Conservation (phyloP, 257 asterid species). For the Mentha longifolia region DNA sequence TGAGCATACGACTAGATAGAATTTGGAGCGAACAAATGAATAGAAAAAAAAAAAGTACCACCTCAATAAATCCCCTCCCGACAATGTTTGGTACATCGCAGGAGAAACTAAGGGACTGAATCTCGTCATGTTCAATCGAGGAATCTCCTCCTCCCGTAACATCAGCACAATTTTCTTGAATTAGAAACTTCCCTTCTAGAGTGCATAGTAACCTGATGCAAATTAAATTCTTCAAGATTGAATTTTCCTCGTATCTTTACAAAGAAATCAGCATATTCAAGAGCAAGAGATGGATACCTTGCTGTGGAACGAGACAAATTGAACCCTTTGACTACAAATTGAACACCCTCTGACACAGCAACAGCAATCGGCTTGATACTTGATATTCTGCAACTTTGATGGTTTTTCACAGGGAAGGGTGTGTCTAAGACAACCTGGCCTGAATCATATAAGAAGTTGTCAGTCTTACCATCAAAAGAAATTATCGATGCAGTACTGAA, state of each 20-base stretch:
- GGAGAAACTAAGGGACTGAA: slow-evolving; percentile 72
- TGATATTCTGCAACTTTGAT: slow-evolving; percentile 60
- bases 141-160: slow-evolving; percentile 48
- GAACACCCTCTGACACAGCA: slow-evolving; percentile 62
- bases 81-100: slow-evolving; percentile 66
- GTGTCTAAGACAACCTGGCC: slow-evolving; percentile 80
- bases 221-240: slow-evolving; percentile 11
- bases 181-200: slow-evolving; percentile 75
- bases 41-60: slow-evolving; percentile 32
- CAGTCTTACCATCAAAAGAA: slow-evolving; percentile 27
- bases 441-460: slow-evolving; percentile 41
- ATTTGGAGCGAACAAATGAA: background rate
- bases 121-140: slow-evolving; percentile 46
- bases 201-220: slow-evolving; percentile 71
- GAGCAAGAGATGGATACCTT: slow-evolving; percentile 54
- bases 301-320: slow-evolving; percentile 67
- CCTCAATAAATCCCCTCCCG: slow-evolving; percentile 99
- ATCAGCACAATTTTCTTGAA: slow-evolving; percentile 65
- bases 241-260: slow-evolving; percentile 4
- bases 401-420: slow-evolving; percentile 51
- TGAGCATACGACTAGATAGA: background rate
- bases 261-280: slow-evolving; percentile 21
- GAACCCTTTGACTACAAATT: slow-evolving; percentile 75
- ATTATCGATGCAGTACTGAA: background rate
- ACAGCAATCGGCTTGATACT: slow-evolving; percentile 87